Evolutionary conservation across 1,139 yeast genomes (phyloP).

Genomic region (Petasospora fabianii): DNA sequence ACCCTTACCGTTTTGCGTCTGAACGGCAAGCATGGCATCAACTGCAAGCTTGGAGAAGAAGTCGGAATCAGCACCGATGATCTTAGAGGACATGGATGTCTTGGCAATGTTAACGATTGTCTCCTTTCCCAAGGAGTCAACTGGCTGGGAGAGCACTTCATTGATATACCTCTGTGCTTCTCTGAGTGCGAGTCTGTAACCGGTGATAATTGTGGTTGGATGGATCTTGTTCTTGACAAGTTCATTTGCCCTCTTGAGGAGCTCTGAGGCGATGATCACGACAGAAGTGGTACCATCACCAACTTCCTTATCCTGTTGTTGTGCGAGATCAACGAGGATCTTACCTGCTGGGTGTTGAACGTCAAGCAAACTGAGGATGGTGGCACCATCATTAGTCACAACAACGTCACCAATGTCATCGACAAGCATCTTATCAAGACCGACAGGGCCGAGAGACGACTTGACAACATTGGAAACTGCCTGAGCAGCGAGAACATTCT

Average conservation of each 20-base stretch:
- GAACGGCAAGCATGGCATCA: conserved; percentile 93
- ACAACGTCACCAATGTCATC: conserved; percentile 99
- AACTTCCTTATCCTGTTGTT: conserved; percentile 97
- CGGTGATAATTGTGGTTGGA: conserved; percentile 96
- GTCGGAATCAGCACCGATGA: conserved; percentile 93
- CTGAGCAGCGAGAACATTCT: conserved; percentile 92
- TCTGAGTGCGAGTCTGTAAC: conserved; percentile 87
- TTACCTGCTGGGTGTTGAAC: conserved; percentile 99
- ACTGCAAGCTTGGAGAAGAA: conserved; percentile 90
- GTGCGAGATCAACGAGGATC: conserved; percentile 94
- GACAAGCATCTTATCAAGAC: conserved; percentile 96
- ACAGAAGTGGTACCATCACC: conserved; percentile 99
- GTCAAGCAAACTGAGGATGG: conserved; percentile 83
- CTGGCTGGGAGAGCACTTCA: conserved; percentile 79
- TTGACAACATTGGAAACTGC: conserved; percentile 98
- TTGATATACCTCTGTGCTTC: conserved; percentile 89
- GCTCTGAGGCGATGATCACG: conserved; percentile 90
- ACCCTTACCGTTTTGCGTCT: conserved; percentile 84
- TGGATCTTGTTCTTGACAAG: conserved; percentile 90
- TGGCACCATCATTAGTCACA: conserved; percentile 98
- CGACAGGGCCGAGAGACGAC: conserved; percentile 96
- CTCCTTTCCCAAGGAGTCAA: conserved; percentile 81
- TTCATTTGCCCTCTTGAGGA: conserved; percentile 90
- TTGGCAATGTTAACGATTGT: conserved; percentile 83
- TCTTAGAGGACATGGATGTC: conserved; percentile 95